Evolutionary conservation across 345 rosid species (phyloP).

Genomic region (Salix koriyanagi): DNA sequence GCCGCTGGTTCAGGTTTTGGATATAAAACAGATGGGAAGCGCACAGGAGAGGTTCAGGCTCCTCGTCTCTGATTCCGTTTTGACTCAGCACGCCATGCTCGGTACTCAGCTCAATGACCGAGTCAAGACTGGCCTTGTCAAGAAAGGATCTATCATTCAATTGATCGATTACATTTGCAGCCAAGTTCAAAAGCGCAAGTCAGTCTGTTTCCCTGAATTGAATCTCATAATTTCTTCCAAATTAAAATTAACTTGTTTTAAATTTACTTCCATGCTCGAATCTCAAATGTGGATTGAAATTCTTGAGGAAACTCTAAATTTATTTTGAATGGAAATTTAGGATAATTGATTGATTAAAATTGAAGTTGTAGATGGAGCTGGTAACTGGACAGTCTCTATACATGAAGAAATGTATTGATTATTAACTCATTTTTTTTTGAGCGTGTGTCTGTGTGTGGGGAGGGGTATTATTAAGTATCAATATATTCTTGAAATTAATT

Average conservation of each 20-base stretch:
- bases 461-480: not conserved
- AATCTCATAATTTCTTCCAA: not conserved
- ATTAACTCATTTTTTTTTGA: not conserved
- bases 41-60: constrained; percentile 72
- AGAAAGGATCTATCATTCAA: constrained; percentile 80
- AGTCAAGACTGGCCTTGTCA: constrained; percentile 52
- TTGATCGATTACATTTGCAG: constrained; percentile 82
- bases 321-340: not conserved
- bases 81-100: constrained; percentile 73
- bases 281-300: not conserved
- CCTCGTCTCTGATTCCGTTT: constrained; percentile 58
- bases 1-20: constrained; percentile 77
- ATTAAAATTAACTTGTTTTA: not conserved
- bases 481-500: not conserved
- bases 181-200: constrained; percentile 64
- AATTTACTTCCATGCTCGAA: not conserved
- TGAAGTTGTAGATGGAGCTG: not conserved
- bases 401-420: too few relatives aligned
- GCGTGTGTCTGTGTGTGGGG: too few relatives aligned
- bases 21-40: constrained; percentile 54
- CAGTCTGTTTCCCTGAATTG: constrained; percentile 6
- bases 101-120: constrained; percentile 78
- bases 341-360: not conserved
- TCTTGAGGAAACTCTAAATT: not conserved
- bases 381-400: not conserved